Percentiles rank a stretch among this genome's conserved stretches.
These are phyloP conservation scores for Cercophora scortea DNA, from an alignment of 495 filamentous ascomycete genomes.

Conservation along the genomic window DNA sequence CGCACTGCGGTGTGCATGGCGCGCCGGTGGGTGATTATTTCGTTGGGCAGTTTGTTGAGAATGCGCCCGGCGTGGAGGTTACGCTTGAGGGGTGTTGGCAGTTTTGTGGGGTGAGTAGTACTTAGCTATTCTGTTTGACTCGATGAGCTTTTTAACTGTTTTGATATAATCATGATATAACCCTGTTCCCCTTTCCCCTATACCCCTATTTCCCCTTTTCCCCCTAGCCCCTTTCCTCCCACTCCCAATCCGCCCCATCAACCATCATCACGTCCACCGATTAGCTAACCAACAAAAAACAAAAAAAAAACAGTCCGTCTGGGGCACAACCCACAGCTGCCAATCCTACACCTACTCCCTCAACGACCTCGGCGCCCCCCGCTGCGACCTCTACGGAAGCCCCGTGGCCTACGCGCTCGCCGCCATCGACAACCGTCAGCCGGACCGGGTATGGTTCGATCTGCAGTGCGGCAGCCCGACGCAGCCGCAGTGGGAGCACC, in stretches of 20 bases:
- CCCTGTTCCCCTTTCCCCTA: no score
- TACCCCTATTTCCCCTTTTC: no score
- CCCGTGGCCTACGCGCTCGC: constrained; percentile 13
- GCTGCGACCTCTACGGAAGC: constrained; percentile 19
- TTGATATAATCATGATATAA: no score
- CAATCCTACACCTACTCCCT: constrained; percentile 16
- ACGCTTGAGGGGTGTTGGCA: constrained; percentile 15
- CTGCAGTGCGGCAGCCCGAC: constrained; percentile 16
- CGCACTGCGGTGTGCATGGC: constrained; percentile 19
- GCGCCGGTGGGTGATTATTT: constrained; percentile 9
- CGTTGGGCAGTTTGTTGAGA: constrained; percentile 9
- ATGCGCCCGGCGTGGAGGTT: constrained; percentile 6
- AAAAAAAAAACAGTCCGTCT: constrained; percentile 5
- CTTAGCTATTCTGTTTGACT: not conserved
- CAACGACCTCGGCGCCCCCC: constrained; percentile 6
- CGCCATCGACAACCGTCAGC: constrained; percentile 9
- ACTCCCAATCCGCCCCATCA: no score
- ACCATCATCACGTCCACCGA: not conserved
- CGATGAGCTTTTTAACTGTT: no score
- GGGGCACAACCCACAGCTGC: constrained; percentile 9
- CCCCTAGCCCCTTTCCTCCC: no score
- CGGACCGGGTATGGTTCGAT: constrained; percentile 18
- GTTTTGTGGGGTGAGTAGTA: constrained; percentile 20
- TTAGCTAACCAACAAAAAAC: not conserved
- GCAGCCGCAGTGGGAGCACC: constrained; percentile 1